Base-by-base conservation (phyloP, 805 yeast species). In the Saccharomycopsis amapae region DNA sequence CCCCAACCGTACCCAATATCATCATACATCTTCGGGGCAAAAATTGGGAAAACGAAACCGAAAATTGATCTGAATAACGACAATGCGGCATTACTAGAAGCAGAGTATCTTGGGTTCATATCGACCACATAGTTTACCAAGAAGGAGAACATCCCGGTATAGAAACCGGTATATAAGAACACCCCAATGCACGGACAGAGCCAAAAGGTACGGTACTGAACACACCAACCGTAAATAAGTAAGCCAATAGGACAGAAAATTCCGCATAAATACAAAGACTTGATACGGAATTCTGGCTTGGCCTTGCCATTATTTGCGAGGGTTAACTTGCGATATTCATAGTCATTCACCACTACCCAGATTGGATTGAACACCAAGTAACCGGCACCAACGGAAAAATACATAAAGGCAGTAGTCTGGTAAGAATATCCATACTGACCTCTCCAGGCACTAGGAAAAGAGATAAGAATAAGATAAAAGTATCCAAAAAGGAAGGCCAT, bases 211-310 rank as follows among this genome's bases (percentile, higher is more conserved):
- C 71, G 57, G 30, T 72, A 65, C 56, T 78, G 65, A 1, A 82
- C 80, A 30, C 79, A 70, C 87, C 87, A 81, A 13, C 87, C 88
- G 55, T 75, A 81, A 77, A 84, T 78, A 45, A 81, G 62, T 34
- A 81, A 62, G 0, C 85, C 86, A n/a, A 69, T 65, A 0, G 85
- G 79, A 53, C 76, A 68, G 15, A 71, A 54, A 31, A 79, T 51
- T 1, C 82, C 77, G 15, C 73, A 63, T 10, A 67, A 59, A 49
- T 75, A 65, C 26, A 79, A 58, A 44, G 72, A 62, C 12, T 80
- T 80, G 25, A 81, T 57, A 37, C 84, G 63, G 56, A 59, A 78
- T 56, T 80, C 87, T 1, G 85, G 86, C 51, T 75, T 74, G 13
- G 75, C 55, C 13, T 72, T 73, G 9, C 83, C 84, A 15, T 65